Conservation (phyloP, 176 grass and related monocot genomes). For the Juncus inflexus region DNA sequence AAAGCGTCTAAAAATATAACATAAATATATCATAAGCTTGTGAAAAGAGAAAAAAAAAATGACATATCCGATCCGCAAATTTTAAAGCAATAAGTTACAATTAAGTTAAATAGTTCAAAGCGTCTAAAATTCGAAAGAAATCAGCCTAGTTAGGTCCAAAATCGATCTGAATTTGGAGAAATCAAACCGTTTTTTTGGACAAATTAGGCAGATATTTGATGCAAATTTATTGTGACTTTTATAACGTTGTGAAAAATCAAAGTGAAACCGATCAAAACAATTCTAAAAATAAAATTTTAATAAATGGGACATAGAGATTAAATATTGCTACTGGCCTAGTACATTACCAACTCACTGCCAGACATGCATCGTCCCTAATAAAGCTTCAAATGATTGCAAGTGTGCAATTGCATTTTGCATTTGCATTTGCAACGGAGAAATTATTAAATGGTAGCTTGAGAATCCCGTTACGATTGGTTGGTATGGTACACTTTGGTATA, state of each 20-base stretch:
- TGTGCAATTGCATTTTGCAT: not conserved
- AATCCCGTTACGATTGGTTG: constrained; percentile 20
- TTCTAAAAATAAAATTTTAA: not conserved
- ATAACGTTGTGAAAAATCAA: not conserved
- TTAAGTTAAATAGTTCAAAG: too few relatives aligned
- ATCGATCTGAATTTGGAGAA: too few relatives aligned
- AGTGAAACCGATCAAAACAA: not conserved
- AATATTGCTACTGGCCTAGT: not conserved
- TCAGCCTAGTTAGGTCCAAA: too few relatives aligned
- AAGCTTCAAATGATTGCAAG: constrained; percentile 27
- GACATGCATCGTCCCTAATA: not conserved
- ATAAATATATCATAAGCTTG: too few relatives aligned
- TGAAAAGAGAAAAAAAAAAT: too few relatives aligned
- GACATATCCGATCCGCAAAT: too few relatives aligned
- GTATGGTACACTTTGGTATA: not conserved
- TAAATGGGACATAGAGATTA: not conserved
- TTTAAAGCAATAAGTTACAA: too few relatives aligned
- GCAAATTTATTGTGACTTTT: too few relatives aligned
- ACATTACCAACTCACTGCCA: constrained; percentile 23
- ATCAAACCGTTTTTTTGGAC: too few relatives aligned
- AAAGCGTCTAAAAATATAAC: too few relatives aligned
- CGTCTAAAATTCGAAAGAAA: too few relatives aligned
- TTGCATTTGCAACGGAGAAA: not conserved
- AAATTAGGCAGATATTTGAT: too few relatives aligned
- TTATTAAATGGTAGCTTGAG: constrained; percentile 16